Conservation (phyloP, 345 rosid species). For the Populus pruinosa region DNA sequence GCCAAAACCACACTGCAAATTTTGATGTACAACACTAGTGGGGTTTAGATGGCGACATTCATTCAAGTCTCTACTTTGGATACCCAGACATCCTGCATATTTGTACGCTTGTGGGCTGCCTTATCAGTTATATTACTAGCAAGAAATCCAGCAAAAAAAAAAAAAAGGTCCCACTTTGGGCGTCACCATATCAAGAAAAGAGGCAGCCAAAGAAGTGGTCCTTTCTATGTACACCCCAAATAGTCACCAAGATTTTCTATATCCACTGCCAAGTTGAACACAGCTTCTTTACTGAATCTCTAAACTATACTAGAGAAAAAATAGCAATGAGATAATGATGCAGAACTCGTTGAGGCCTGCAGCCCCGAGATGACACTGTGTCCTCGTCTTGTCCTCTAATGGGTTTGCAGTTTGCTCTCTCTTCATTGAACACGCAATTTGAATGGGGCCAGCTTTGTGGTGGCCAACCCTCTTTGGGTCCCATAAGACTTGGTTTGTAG, state of each 20-base stretch:
- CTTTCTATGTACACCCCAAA: neutral
- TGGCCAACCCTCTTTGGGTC: no score
- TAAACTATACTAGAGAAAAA: neutral
- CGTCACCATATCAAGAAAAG: conserved; percentile 21
- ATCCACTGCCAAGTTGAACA: neutral
- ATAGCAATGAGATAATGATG: neutral
- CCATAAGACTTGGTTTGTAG: no score
- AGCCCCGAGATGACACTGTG: no score
- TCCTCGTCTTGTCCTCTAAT: neutral
- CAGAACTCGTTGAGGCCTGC: neutral
- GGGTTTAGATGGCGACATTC: neutral
- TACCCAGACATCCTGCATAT: conserved; percentile 27
- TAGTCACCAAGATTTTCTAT: neutral
- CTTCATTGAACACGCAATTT: no score
- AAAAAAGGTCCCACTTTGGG: conserved; percentile 17
- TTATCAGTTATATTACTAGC: conserved; percentile 23
- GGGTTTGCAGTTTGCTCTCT: no score
- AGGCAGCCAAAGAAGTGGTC: conserved; percentile 15
- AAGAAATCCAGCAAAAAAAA: conserved; percentile 14
- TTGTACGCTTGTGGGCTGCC: conserved; percentile 40
- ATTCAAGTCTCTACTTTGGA: conserved; percentile 36
- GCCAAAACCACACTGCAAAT: neutral
- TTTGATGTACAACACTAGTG: neutral
- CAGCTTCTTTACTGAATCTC: neutral
- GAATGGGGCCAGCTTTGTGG: no score